These are phyloP conservation scores for Cyberlindnera mycetangii DNA, from an alignment of 805 yeast genomes.

Conservation along the genomic window DNA sequence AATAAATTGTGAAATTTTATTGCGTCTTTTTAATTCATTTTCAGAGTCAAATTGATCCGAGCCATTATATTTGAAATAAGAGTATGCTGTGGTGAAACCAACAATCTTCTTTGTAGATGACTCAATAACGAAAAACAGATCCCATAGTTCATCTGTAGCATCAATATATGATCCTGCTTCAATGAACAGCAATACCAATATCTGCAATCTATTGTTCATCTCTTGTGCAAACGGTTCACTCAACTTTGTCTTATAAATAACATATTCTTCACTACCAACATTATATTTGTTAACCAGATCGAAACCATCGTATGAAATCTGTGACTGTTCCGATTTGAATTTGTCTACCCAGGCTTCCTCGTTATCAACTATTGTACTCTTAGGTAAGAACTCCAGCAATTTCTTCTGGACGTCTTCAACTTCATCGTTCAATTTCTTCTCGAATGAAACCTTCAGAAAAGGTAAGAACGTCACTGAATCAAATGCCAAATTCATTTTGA, in stretches of 20 bases:
- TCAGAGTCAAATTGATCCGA: slow-evolving; percentile 45
- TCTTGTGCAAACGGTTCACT: slow-evolving; percentile 41
- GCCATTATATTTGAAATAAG: slow-evolving; percentile 74
- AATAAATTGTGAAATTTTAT: slow-evolving; percentile 84
- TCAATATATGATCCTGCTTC: slow-evolving; percentile 95
- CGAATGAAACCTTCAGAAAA: slow-evolving; percentile 57
- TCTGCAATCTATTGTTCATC: slow-evolving; percentile 68
- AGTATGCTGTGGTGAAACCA: slow-evolving; percentile 83
- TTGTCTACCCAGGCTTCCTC: slow-evolving; percentile 65
- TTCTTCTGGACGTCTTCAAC: slow-evolving; percentile 57
- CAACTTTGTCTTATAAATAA: slow-evolving; percentile 44
- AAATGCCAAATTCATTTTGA: slow-evolving; percentile 64
- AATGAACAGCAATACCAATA: slow-evolving; percentile 77
- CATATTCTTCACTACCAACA: slow-evolving; percentile 39
- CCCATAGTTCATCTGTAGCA: slow-evolving; percentile 74
- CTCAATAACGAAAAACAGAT: slow-evolving; percentile 53
- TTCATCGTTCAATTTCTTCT: slow-evolving; percentile 49
- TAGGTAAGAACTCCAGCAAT: slow-evolving; percentile 60
- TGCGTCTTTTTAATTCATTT: slow-evolving; percentile 40
- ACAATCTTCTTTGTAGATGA: slow-evolving; percentile 43
- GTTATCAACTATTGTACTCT: slow-evolving; percentile 54
- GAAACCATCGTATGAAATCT: slow-evolving; percentile 35
- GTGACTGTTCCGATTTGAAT: slow-evolving; percentile 45
- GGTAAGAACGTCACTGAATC: slow-evolving; percentile 76
- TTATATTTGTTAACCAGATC: slow-evolving; percentile 34